Conservation (phyloP, 176 grass and related monocot genomes). For the Zoysia pacifica region DNA sequence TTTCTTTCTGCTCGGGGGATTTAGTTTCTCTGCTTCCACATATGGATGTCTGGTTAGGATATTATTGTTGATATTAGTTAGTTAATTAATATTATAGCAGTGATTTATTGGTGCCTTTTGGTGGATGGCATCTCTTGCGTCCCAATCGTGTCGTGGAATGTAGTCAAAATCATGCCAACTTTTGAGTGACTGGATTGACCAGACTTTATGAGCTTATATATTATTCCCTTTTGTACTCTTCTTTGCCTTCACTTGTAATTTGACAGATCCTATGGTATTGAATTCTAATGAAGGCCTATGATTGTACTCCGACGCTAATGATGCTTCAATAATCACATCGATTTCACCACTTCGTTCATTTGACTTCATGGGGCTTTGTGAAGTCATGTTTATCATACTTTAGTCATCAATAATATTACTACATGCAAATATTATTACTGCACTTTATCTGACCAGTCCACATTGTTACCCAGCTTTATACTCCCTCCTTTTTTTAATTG, state of each 20-base stretch:
- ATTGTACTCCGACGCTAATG: too few relatives aligned
- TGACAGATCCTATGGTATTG: too few relatives aligned
- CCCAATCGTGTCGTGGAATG: neutral
- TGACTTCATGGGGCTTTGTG: neutral
- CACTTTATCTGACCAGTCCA: neutral
- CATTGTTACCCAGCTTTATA: neutral
- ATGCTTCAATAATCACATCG: too few relatives aligned
- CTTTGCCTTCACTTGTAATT: too few relatives aligned
- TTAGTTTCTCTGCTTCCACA: neutral
- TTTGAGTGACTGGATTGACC: neutral
- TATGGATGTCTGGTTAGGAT: constrained; percentile 18
- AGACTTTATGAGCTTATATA: neutral
- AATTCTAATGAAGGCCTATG: too few relatives aligned
- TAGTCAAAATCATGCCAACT: neutral
- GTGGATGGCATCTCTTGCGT: neutral
- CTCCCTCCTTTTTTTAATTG: too few relatives aligned
- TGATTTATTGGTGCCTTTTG: constrained; percentile 6
- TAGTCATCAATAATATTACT: neutral
- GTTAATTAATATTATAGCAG: neutral
- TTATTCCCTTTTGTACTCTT: too few relatives aligned
- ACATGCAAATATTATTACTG: neutral
- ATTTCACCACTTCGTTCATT: neutral
- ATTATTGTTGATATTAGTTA: constrained; percentile 18
- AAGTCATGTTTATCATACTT: neutral
- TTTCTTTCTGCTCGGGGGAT: neutral